Conservation (phyloP, 2,329 filamentous ascomycete genomes). For the Myriosclerotinia duriaeana region DNA sequence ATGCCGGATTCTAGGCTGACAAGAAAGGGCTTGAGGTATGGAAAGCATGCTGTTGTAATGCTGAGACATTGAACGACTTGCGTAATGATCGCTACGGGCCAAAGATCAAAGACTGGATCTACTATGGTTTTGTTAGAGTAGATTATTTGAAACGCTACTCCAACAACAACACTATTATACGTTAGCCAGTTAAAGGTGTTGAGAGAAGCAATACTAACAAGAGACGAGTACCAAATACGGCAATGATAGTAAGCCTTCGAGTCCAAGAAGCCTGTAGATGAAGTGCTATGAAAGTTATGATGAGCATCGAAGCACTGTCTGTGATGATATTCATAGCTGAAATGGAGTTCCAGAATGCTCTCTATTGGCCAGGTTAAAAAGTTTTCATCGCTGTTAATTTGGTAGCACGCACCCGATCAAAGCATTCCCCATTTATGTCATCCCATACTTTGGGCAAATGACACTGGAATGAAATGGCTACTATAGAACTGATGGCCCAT, state of each 20-base stretch:
- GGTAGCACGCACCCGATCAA: slow-evolving; percentile 12
- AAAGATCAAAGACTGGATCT: slow-evolving; percentile 18
- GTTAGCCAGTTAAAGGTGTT: neutral
- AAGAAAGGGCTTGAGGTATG: slow-evolving; percentile 20
- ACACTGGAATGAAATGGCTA: slow-evolving; percentile 20
- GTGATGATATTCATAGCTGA: slow-evolving; percentile 20
- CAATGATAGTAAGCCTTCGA: slow-evolving; percentile 12
- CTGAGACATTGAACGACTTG: slow-evolving; percentile 18
- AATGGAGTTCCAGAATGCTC: slow-evolving; percentile 17
- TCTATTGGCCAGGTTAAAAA: neutral
- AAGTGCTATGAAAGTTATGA: slow-evolving; percentile 17
- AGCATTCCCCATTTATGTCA: slow-evolving; percentile 12
- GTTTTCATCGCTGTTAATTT: neutral
- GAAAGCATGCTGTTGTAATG: slow-evolving; percentile 19
- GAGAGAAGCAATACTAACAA: slow-evolving; percentile 1
- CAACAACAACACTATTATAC: slow-evolving; percentile 16
- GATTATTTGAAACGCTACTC: slow-evolving; percentile 11
- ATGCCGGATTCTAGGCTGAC: slow-evolving; percentile 18
- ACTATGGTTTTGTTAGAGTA: slow-evolving; percentile 4
- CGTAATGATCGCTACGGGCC: slow-evolving; percentile 6
- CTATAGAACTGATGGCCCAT: slow-evolving; percentile 16
- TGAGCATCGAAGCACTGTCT: slow-evolving; percentile 10
- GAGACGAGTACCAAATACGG: slow-evolving; percentile 23
- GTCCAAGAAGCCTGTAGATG: slow-evolving; percentile 12
- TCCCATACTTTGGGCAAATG: slow-evolving; percentile 13